Evolutionary conservation across 2,329 filamentous ascomycete species (phyloP).

Genomic region (Aureobasidium sp.): DNA sequence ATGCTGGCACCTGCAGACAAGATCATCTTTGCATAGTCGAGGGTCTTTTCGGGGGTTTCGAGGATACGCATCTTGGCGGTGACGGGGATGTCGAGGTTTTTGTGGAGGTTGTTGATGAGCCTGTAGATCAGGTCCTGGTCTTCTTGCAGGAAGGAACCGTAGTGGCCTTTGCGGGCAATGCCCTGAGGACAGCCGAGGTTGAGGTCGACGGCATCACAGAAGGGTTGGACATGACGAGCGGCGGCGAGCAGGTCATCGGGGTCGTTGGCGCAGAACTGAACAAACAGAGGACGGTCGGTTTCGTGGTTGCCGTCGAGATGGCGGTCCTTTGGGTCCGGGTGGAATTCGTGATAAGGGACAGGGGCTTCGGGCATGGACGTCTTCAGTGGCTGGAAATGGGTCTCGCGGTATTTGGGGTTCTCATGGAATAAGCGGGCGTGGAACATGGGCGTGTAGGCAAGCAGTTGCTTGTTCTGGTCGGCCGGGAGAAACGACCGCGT

Average conservation of each 20-base stretch:
- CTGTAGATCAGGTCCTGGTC: conserved; percentile 74
- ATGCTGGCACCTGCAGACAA: conserved; percentile 84
- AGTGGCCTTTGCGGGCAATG: conserved; percentile 82
- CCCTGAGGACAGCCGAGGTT: conserved; percentile 96
- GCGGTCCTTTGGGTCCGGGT: conserved; percentile 23
- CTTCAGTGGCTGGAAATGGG: conserved; percentile 66
- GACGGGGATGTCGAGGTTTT: conserved; percentile 69
- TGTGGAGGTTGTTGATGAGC: conserved; percentile 78
- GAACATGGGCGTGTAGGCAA: conserved; percentile 94
- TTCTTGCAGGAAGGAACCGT: conserved; percentile 92
- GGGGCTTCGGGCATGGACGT: conserved; percentile 25
- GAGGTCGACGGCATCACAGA: conserved; percentile 91
- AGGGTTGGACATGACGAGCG: conserved; percentile 68
- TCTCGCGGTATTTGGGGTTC: conserved; percentile 63
- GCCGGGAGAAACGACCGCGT: conserved; percentile 82
- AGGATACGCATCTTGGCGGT: conserved; percentile 92
- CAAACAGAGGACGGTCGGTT: conserved; percentile 81
- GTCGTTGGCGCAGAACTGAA: conserved; percentile 93
- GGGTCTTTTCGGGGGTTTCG: conserved; percentile 75
- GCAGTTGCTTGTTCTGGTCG: conserved; percentile 52
- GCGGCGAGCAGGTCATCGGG: conserved; percentile 71
- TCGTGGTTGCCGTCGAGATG: conserved; percentile 81
- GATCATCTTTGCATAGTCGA: conserved; percentile 84
- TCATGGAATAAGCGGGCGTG: conserved; percentile 85
- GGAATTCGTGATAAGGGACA: conserved; percentile 27